These are phyloP conservation scores for Erucastrum elatum DNA, from an alignment of 345 rosid species.

Conservation along the genomic window DNA sequence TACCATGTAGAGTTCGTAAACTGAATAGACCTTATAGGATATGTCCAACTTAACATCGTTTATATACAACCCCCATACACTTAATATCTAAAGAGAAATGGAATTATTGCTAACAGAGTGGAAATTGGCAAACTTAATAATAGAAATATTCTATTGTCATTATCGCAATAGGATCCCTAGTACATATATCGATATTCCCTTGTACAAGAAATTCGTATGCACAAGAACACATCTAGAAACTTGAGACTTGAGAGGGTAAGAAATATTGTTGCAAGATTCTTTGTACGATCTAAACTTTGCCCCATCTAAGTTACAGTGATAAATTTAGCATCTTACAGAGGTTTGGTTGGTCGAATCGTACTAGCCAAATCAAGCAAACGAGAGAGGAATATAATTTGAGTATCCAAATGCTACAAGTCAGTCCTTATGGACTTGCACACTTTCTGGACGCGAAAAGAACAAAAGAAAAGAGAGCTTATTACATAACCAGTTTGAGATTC, in stretches of 20 bases:
- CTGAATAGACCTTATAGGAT: too few species aligned
- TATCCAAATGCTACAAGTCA: background rate
- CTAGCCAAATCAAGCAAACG: background rate
- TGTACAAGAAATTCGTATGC: background rate
- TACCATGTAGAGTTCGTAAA: too few species aligned
- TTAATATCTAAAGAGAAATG: too few species aligned
- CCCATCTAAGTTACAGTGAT: background rate
- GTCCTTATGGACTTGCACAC: background rate
- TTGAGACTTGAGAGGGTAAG: background rate
- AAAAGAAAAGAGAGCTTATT: background rate
- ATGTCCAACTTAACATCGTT: too few species aligned
- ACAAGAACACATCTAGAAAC: background rate
- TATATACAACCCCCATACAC: too few species aligned
- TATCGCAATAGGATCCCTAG: background rate
- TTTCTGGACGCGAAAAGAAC: background rate
- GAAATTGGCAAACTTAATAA: background rate
- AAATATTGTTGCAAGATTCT: background rate
- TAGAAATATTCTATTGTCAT: background rate
- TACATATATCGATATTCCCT: too few species aligned
- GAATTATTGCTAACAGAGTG: background rate
- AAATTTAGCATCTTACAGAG: background rate
- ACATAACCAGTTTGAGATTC: background rate
- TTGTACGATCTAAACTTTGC: background rate
- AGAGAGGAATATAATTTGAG: background rate
- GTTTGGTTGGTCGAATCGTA: background rate